These are phyloP conservation scores for Aegle marmelos DNA, from an alignment of 345 rosid species.

Conservation along the genomic window DNA sequence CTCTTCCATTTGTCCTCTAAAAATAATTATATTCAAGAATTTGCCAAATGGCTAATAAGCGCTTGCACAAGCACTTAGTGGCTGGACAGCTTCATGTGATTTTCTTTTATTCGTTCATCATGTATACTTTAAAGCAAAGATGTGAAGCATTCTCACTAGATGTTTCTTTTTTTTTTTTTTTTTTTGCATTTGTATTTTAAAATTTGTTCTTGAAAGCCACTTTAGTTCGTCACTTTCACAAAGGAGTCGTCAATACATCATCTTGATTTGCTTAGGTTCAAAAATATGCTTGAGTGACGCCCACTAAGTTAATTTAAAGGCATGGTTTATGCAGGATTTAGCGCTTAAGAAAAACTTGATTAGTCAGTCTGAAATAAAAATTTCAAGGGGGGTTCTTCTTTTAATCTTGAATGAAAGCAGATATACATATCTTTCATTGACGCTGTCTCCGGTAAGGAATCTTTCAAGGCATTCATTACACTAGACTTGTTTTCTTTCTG, in stretches of 20 bases:
- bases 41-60: conserved; percentile 25
- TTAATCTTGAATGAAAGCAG: not conserved
- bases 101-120: conserved; percentile 11
- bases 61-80: not conserved
- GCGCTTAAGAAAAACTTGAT: conserved; percentile 74
- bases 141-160: not conserved
- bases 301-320: conserved; percentile 35
- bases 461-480: not conserved
- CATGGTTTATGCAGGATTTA: conserved; percentile 54
- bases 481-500: not conserved
- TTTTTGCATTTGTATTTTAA: too few relatives aligned
- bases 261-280: conserved; percentile 32
- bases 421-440: conserved; percentile 17
- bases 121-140: conserved; percentile 45
- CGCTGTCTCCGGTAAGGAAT: not conserved
- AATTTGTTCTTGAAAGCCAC: conserved; percentile 44
- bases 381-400: not conserved
- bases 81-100: conserved; percentile 10
- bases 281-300: conserved; percentile 46
- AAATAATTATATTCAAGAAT: not conserved
- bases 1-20: conserved; percentile 33
- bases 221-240: conserved; percentile 39
- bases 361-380: conserved; percentile 1
- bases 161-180: too few relatives aligned
- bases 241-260: conserved; percentile 35